Evolutionary conservation across 2,329 filamentous ascomycete genomes (phyloP), one percentile per base, ranked within the genome.

Genomic region (Fusarium miscanthi): DNA sequence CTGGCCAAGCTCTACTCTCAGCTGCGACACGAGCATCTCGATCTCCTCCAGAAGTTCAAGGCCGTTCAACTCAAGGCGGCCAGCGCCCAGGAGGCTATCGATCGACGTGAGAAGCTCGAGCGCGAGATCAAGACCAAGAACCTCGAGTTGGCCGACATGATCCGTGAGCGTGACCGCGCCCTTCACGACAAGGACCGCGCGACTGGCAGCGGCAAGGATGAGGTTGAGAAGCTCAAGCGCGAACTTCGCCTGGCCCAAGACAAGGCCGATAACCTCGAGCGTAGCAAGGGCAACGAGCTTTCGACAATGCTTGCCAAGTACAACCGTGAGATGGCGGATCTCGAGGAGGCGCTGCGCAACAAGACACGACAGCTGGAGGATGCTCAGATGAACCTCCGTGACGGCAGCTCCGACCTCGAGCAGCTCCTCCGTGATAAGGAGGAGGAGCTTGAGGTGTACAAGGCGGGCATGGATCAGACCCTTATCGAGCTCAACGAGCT

Each of bases 101-200:
- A 98, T 63, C 91, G 90, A 76, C 92, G 95, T 13, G 96, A 99
- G 85, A 97, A 97, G 85, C 88, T 99, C 58, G 94, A 98, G 84
- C 92, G 95, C 38, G 96, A 99, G 84, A 93, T 99, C 81, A 99
- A 99, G 89, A 98, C 95, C 35, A 99, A 99, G 89, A 99, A 99
- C 80, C 86, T 99, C n/a, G 96, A 99, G 82, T 85, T 99, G 69
- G 96, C 96, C 37, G 94, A 98, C 81, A 98, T 99, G 96, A 99
- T 99, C 73, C 90, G 96, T 46, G 96, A 99, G 84, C 89, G 96
- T 76, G 96, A 99, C 79, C 91, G 96, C 72, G 96, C 96, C 35
- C 84, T 98, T 58, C 94, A 98, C 79, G 96, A 99, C 71, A 94
- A 95, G 81, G 96, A 99, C 80, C 90, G 96, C 61, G 85, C 92